Evolutionary conservation across 768 basidiomycete genomes (phyloP), one percentile per base, ranked within the genome.

Genomic region (Termitomyces sp.): DNA sequence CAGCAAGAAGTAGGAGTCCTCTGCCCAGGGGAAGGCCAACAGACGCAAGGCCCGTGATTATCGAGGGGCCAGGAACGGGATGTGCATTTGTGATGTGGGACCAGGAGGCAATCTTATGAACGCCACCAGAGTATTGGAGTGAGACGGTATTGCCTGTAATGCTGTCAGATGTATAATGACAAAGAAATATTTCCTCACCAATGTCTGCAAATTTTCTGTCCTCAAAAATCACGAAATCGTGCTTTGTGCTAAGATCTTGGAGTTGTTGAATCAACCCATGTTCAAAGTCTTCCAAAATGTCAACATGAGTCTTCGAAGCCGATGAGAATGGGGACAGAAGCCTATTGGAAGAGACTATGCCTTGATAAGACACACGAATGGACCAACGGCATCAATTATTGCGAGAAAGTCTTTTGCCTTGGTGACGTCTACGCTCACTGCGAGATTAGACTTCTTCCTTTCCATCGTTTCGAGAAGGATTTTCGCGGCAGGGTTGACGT

Each of bases 161-260:
- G 36, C 71, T 57, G 15, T 53, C n/a, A 52, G 62, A 48, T 56
- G 29, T 9, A 32, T 40, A 14, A 15, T 51, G 20, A 37, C 32
- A 20, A 15, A 14, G 17, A 10, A 8, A 40, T n/a, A 1, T 2
- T 5, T 25, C 8, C 83, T 68, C 64, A 95, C 96, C 96, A 56
- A 99, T 98, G 74, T 99, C 97, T 4, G 97, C 96, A 69, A 99
- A 99, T 74, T 99, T 99, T 65, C 97, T 82, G 78, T 99, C 97
- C 77, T 98, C 97, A 67, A 98, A 99, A 67, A 98, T 95, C 56
- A 96, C 73, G 77, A 98, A 99, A 69, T 97, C 93, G 64, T 97
- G 86, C 71, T 91, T 88, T 50, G 74, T 69, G 69, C 89, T 87
- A 7, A 98, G 84, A 40, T 80, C 79, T 62, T 86, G 81, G 46